Base-by-base conservation (phyloP, 2,329 filamentous ascomycete species). In the Akanthomyces lecanii region DNA sequence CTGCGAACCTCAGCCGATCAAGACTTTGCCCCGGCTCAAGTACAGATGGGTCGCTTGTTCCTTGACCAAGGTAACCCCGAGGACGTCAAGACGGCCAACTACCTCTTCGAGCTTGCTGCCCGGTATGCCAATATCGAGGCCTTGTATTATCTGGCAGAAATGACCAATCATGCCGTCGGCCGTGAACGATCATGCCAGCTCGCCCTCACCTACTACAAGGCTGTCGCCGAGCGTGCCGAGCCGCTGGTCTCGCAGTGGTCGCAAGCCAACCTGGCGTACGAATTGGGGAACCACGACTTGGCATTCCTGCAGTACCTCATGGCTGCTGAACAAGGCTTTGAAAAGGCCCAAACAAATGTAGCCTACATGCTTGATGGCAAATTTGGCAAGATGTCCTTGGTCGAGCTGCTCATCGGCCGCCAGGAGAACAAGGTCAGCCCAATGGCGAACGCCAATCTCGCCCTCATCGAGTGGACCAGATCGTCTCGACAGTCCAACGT, bases 401-500 rank as follows among this genome's bases (percentile, higher is more conserved):
- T 68, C 1, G 75, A 79, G 14, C 80, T 85, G 65, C 70, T 88
- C 4, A 74, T 70, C 30, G 68, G 71, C 5, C 44, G 53, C 16
- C 51, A 47, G 6, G 55, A 61, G 21, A 67, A 71, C 23, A 66
- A 66, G 33, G 69, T 66, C 69, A 71, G 67, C 65, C 74, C 85
- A 10, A 74, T 86, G 8, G 74, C 81, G 60, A 82, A 87, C 67
- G 77, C 84, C 1, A 73, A 75, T 5, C 76, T 97, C 3, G 92
- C 92, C 1, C 82, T 99, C 56, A 88, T 96, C 42, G 95, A 97
- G 77, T 99, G 93, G 91, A 97, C 94, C 0, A 87, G 95, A 42
- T 97, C 94, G 11, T 92, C 95, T 2, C 90, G 92, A 67, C 96
- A 99, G 73, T 85, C 88, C 53, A 99, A 99, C 68, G 89, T 96